phyloP scores from a whole-genome alignment of 73 alveolate genomes.

The Loxodes magnus region DNA sequence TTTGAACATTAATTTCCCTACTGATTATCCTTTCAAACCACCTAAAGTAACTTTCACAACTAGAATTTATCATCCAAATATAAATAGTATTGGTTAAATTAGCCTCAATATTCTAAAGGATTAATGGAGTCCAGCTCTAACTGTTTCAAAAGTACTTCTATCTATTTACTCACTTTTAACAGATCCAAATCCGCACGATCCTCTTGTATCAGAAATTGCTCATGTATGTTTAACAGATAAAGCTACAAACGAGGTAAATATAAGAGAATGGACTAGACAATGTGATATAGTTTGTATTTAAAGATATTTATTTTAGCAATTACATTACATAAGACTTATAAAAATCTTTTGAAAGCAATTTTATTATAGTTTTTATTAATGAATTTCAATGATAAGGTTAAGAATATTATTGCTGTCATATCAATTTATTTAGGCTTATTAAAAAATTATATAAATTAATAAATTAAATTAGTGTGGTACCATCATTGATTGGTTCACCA shows the following conservation, averaged over 20 bases:
- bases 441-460: too few relatives aligned
- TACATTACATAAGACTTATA: too few relatives aligned
- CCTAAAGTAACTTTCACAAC: slow-evolving; percentile 74
- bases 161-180: slow-evolving; percentile 74
- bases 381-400: too few relatives aligned
- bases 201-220: slow-evolving; percentile 61
- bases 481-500: too few relatives aligned
- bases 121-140: slow-evolving; percentile 69
- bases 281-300: too few relatives aligned
- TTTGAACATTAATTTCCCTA: slow-evolving; percentile 74
- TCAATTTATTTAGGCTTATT: too few relatives aligned
- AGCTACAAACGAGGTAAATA: slow-evolving; percentile 38
- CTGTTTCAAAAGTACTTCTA: slow-evolving; percentile 67
- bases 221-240: slow-evolving; percentile 35
- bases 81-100: slow-evolving; percentile 74
- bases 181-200: slow-evolving; percentile 84
- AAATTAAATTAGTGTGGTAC: too few relatives aligned
- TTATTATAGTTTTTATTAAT: too few relatives aligned
- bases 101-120: slow-evolving; percentile 89
- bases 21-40: slow-evolving; percentile 94
- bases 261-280: slow-evolving; percentile 70
- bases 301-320: too few relatives aligned
- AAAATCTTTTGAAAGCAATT: too few relatives aligned
- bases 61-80: slow-evolving; percentile 87
- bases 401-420: too few relatives aligned